phyloP scores from a whole-genome alignment of 257 asterid species.

The Anisodus acutangulus region DNA sequence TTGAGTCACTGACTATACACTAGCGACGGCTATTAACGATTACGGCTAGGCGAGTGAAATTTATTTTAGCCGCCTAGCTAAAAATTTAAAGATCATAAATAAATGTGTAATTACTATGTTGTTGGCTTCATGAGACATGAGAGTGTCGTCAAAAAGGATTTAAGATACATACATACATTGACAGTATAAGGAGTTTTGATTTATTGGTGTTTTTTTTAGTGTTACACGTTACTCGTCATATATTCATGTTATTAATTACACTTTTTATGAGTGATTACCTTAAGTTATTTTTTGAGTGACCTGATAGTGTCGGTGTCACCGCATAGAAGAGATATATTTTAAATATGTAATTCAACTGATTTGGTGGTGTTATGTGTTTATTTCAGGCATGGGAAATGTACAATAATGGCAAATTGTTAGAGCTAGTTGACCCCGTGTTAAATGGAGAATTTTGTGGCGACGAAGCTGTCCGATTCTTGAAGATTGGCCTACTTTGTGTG shows the following conservation, averaged over 20 bases:
- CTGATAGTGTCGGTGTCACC: not conserved
- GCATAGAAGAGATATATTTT: no score
- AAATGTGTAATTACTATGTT: not conserved
- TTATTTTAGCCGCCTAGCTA: not conserved
- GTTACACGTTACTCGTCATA: not conserved
- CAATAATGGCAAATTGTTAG: not conserved
- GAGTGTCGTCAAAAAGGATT: not conserved
- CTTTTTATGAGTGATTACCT: not conserved
- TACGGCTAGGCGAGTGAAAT: no score
- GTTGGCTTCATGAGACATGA: not conserved
- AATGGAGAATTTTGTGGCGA: constrained; percentile 8
- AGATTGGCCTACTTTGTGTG: constrained; percentile 28
- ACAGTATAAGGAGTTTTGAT: not conserved
- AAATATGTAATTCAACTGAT: no score
- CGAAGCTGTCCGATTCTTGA: constrained; percentile 25
- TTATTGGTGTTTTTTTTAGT: not conserved
- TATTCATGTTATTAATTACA: not conserved
- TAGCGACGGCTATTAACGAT: no score
- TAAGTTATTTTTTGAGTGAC: not conserved
- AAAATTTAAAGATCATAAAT: not conserved
- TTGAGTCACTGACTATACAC: no score
- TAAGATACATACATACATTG: not conserved
- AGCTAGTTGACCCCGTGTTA: constrained; percentile 19
- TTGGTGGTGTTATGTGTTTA: not conserved
- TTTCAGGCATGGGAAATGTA: constrained; percentile 34